Base-by-base conservation (phyloP, 2,329 filamentous ascomycete species). In the Clarireedia homoeocarpa region DNA sequence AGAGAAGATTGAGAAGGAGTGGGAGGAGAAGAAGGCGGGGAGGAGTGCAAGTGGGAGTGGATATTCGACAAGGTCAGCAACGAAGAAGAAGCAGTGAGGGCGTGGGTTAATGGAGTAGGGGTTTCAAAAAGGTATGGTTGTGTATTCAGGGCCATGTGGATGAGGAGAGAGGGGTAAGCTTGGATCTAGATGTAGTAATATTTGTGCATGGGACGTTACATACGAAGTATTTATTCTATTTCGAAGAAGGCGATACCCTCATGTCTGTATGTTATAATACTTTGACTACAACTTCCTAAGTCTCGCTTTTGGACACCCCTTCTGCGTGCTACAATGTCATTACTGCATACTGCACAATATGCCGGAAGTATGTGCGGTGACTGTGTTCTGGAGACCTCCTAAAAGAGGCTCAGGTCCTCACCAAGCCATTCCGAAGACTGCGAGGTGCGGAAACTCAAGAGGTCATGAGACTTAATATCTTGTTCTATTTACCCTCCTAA, bases 1-100 rank as follows among this genome's bases (percentile, higher is more conserved):
- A 55, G 83, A 82, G 67, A 80, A 83, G 69, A 78, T 86, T 61
- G 81, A 84, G 63, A 73, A 77, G 71, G 76, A 74, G 61, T 70
- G 73, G 55, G 72, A 73, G 59, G 76, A 74, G 67, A 77, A 77
- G 71, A 73, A 65, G 57, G 71, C 70, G 66, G 38, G 30, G 27
- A 55, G 30, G 39, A 55, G 47, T 20, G 53, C 20, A n/a, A 38
- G 53, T 27, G 63, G 51, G 12, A 58, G 58, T 15, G 55, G 53
- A 10, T 60, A 65, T 59, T 58, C 62, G 12, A 66, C 66, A 15
- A 64, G 65, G 58, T 64, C 65, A 1, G 60, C 57, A 6, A 64
- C 63, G 38, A 72, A 71, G 63, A 72, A 72, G 63, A 71, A 69
- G 64, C 66, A 69, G 52, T 70, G 15, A 14, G 12, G n/a, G 23